Conservation (phyloP, 108 stramenopile genomes). For the Aurantiochytrium sp. region DNA sequence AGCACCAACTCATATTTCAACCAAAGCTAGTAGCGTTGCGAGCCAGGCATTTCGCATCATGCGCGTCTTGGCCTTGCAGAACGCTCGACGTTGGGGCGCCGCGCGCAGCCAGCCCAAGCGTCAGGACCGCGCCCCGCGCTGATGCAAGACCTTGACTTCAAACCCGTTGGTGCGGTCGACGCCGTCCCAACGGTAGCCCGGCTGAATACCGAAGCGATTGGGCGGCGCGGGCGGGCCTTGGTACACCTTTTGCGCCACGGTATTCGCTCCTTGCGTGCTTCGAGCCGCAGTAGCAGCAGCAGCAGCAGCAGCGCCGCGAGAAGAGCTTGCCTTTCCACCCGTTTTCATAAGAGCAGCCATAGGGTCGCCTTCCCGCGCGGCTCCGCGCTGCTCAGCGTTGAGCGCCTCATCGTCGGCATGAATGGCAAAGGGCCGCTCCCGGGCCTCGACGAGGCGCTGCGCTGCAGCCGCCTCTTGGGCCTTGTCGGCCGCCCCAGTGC, state of each 20-base stretch:
- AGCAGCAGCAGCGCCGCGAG: no score
- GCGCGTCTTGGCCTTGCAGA: no score
- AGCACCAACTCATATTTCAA: no score
- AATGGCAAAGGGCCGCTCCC: neutral
- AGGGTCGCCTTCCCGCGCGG: neutral
- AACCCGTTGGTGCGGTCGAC: slow-evolving; percentile 91
- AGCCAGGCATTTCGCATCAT: no score
- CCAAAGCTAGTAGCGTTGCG: no score
- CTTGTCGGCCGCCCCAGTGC: neutral
- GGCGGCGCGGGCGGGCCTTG: slow-evolving; percentile 87
- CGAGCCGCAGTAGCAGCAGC: no score
- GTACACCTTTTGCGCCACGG: slow-evolving; percentile 48
- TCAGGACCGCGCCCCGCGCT: no score
- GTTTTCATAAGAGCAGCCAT: neutral
- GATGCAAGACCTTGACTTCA: slow-evolving; percentile 75
- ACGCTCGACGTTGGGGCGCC: no score
- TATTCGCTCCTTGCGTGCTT: no score
- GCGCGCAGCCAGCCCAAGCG: no score
- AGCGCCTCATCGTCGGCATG: neutral
- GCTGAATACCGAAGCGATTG: slow-evolving; percentile 84
- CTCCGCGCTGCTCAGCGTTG: neutral
- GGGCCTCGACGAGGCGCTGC: neutral
- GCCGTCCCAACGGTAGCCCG: slow-evolving; percentile 98
- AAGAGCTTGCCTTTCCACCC: no score
- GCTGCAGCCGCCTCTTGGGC: neutral